Evolutionary conservation across 768 basidiomycete species (phyloP), one percentile per base, ranked within the genome.

Genomic region (Pisolithus orientalis): DNA sequence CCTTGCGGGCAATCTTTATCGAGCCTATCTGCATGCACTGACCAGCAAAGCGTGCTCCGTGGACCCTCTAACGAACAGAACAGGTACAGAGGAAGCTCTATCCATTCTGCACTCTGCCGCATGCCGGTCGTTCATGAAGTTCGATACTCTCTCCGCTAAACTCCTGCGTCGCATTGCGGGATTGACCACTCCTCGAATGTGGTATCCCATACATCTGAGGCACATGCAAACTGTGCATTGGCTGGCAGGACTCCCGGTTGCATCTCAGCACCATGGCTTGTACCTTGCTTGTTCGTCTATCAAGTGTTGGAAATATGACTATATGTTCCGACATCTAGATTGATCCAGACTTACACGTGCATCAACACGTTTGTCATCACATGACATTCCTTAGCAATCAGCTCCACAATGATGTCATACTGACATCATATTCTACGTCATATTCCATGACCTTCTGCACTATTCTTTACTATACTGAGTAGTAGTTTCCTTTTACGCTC

Each of bases 11-110:
- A 54, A 50, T 29, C 62, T 72, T 13, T 73, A 65, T 54, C 67
- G 62, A 44, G 63, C 68, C 2, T 71, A 73, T 43, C 62, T 80
- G 6, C 78, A 80, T 50, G 70, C 71, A 6, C 45, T 72, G 16
- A 77, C 71, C 0, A 71, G 70, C 29, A 65, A 66, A 37, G 42
- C 54, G 17, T 64, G 62, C 27, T 59, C 72, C 3, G 64, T 68
- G 1, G 78, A 79, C 56, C 74, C 75, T 0, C 60, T 79, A 38
- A 74, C 71, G 0, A 54, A 54, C 2, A 68, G 70, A 14, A 75
- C 72, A 0, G 78, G 78, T 9, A 65, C 67, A 3, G 67, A 73
- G 45, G 67, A 75, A 51, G 75, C 75, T 0, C 59, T 77, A 21
- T 51, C 55, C 39, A 64, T 70, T 44, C 58, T 76, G 39, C 49